These are phyloP conservation scores for Medicago ruthenica DNA, from an alignment of 306 rosid species.

Conservation along the genomic window DNA sequence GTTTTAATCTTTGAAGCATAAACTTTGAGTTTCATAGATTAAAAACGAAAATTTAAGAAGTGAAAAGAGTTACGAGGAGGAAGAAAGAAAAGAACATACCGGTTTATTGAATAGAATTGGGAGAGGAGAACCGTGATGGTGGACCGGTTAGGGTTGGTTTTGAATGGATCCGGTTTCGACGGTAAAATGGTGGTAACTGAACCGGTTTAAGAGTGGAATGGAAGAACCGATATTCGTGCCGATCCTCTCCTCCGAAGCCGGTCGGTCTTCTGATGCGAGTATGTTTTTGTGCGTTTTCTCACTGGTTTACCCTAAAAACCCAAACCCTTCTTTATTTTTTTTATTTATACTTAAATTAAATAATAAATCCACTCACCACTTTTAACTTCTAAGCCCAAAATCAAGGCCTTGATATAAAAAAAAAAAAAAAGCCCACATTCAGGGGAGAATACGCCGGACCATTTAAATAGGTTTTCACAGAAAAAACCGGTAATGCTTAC, in stretches of 20 bases:
- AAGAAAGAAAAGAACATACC: slow-evolving; percentile 52
- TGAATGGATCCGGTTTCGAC: slow-evolving; percentile 50
- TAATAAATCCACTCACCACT: too few relatives aligned
- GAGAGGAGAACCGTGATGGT: slow-evolving; percentile 51
- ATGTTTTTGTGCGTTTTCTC: background rate
- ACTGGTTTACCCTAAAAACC: background rate
- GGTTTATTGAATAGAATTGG: slow-evolving; percentile 32
- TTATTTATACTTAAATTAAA: background rate
- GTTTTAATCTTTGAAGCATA: slow-evolving; percentile 11
- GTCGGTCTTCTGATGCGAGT: slow-evolving; percentile 19
- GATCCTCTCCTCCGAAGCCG: slow-evolving; percentile 46
- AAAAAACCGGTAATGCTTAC: too few relatives aligned
- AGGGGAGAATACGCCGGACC: too few relatives aligned
- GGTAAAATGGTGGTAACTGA: slow-evolving; percentile 39
- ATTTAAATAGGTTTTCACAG: too few relatives aligned
- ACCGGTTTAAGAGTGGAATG: slow-evolving; percentile 47
- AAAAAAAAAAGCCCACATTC: too few relatives aligned
- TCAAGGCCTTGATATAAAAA: too few relatives aligned
- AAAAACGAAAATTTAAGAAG: background rate
- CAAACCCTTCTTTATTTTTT: background rate
- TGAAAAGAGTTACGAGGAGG: background rate
- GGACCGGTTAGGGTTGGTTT: slow-evolving; percentile 71
- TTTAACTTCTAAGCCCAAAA: too few relatives aligned
- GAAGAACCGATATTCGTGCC: slow-evolving; percentile 58
- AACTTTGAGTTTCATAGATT: background rate